Conservation (phyloP, 2,329 filamentous ascomycete genomes). For the Colletotrichum tropicale region DNA sequence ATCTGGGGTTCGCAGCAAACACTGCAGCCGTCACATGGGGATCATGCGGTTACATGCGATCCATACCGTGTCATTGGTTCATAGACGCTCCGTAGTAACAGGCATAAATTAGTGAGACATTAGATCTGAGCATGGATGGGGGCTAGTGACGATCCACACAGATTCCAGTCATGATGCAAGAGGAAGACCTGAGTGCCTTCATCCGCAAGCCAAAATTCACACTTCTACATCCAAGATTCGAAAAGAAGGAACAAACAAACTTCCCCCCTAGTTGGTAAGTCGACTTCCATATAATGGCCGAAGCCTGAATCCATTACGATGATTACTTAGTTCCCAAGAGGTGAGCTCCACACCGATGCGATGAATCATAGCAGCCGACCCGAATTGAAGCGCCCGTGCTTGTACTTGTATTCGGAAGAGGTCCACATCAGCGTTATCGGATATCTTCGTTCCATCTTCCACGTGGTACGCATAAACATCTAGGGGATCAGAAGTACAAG, state of each 20-base stretch:
- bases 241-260: not conserved
- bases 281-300: not conserved
- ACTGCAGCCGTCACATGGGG: not conserved
- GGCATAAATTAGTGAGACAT: not conserved
- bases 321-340: not conserved
- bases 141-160: not conserved
- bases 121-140: not conserved
- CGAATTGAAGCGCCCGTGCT: fast-evolving
- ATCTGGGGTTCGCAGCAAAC: not conserved
- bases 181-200: not conserved
- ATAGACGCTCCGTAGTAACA: not conserved
- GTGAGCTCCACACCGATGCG: not conserved
- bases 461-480: not conserved
- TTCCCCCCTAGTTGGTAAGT: not conserved
- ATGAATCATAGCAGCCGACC: fast-evolving
- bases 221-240: not conserved
- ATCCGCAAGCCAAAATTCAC: not conserved
- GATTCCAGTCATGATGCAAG: not conserved
- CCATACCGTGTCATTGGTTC: not conserved
- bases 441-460: not conserved
- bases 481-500: not conserved
- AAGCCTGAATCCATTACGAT: fast-evolving
- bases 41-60: not conserved
- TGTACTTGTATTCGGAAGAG: not conserved
- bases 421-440: not conserved